These are phyloP conservation scores for Verbena officinalis DNA, from an alignment of 257 asterid genomes.

Conservation along the genomic window DNA sequence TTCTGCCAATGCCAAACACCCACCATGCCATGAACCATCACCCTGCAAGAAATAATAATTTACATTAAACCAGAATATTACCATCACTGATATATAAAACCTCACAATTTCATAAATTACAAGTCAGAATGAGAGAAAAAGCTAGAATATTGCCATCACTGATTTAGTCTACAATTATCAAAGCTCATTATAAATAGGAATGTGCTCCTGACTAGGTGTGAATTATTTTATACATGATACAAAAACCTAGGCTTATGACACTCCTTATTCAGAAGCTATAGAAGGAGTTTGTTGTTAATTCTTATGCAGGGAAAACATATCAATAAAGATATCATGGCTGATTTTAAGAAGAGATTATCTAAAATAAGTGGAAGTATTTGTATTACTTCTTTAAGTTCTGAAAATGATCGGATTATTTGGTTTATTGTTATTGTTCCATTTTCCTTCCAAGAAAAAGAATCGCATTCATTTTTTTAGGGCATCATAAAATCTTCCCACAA, in stretches of 20 bases:
- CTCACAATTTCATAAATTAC: no score
- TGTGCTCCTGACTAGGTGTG: conserved; percentile 17
- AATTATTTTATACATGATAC: neutral
- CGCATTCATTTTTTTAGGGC: no score
- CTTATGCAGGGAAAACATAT: neutral
- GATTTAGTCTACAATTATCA: neutral
- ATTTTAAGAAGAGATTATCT: conserved; percentile 9
- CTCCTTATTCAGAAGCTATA: conserved; percentile 13
- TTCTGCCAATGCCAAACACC: conserved; percentile 98
- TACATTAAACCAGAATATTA: conserved; percentile 22
- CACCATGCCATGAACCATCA: conserved; percentile 99
- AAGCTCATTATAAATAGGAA: neutral
- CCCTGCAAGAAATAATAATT: conserved; percentile 57
- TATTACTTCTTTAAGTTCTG: neutral
- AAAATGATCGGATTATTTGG: neutral
- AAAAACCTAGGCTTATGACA: conserved; percentile 9
- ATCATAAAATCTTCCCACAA: no score
- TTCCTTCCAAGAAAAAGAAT: no score
- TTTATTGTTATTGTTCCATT: no score
- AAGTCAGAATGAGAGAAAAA: no score
- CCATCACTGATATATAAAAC: conserved; percentile 19
- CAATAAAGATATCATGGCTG: conserved; percentile 8
- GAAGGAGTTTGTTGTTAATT: conserved; percentile 5
- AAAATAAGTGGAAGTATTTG: neutral
- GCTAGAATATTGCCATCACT: no score